A percentile compares a stretch with the other conserved stretches of the same genome.
Conservation (phyloP, 169 alveolate species). For the Plasmodium malariae region DNA sequence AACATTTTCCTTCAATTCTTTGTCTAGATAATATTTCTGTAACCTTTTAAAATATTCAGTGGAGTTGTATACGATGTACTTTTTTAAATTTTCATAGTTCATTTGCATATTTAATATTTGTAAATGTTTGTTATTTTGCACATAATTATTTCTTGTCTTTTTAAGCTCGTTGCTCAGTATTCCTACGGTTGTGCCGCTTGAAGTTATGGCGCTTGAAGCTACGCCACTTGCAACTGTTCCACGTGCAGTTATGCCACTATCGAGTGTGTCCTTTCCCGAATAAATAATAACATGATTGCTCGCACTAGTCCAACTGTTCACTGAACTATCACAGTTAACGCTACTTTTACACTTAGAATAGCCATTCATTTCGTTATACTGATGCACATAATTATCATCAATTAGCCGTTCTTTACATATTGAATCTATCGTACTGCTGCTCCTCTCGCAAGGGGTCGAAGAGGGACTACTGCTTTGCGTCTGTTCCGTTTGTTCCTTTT, state of each 20-base stretch:
- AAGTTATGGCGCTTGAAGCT: neutral
- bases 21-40: constrained; percentile 20
- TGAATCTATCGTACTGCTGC: neutral
- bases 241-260: neutral
- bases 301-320: neutral
- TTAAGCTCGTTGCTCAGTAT: neutral
- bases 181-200: neutral
- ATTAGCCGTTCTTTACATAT: neutral
- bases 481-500: neutral
- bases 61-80: constrained; percentile 27
- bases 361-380: neutral
- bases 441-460: neutral
- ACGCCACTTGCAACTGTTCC: neutral
- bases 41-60: constrained; percentile 49
- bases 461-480: neutral
- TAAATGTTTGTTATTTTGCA: constrained; percentile 11
- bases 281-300: neutral
- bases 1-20: constrained; percentile 42
- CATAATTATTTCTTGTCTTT: neutral
- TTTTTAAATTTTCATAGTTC: constrained; percentile 48
- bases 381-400: neutral
- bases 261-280: neutral
- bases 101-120: constrained; percentile 42
- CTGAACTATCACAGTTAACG: neutral
- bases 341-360: neutral